phyloP scores from a whole-genome alignment of 352 stramenopile species.

The Phytopythium montanum region DNA sequence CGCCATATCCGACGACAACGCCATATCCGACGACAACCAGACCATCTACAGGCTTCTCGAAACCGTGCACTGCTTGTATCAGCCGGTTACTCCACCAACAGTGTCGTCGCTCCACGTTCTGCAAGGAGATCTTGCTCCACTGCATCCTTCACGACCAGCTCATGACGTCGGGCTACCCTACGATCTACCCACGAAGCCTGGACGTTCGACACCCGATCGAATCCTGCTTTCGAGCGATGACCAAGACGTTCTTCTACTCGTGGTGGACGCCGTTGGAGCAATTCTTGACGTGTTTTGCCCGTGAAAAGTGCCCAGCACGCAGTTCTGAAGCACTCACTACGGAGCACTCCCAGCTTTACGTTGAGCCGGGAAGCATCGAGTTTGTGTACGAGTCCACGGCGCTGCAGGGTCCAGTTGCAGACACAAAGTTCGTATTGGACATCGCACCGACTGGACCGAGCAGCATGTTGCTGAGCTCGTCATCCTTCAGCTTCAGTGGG shows the following conservation, averaged over 20 bases:
- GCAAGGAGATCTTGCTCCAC: constrained; percentile 10
- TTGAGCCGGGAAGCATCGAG: neutral
- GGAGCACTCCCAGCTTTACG: neutral
- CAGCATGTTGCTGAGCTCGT: neutral
- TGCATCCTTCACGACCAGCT: constrained; percentile 4
- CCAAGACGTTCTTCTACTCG: constrained; percentile 13
- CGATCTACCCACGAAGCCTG: neutral
- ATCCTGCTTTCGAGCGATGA: neutral
- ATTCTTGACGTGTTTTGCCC: constrained; percentile 25
- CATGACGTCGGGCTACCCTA: neutral
- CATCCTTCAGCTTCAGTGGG: neutral
- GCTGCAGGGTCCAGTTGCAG: neutral
- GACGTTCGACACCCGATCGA: constrained; percentile 4
- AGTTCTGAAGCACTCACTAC: neutral
- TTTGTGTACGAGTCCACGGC: neutral
- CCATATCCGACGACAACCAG: neutral
- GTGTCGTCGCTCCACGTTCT: constrained; percentile 3
- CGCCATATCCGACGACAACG: too few relatives aligned
- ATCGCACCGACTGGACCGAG: neutral
- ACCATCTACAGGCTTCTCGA: neutral
- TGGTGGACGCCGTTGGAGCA: constrained; percentile 24
- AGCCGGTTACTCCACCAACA: neutral
- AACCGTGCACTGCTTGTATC: neutral
- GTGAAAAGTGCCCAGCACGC: constrained; percentile 7
- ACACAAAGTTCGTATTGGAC: neutral